Evolutionary conservation across 73 alveolate species (phyloP).

Genomic region (Symbiodinium natans): DNA sequence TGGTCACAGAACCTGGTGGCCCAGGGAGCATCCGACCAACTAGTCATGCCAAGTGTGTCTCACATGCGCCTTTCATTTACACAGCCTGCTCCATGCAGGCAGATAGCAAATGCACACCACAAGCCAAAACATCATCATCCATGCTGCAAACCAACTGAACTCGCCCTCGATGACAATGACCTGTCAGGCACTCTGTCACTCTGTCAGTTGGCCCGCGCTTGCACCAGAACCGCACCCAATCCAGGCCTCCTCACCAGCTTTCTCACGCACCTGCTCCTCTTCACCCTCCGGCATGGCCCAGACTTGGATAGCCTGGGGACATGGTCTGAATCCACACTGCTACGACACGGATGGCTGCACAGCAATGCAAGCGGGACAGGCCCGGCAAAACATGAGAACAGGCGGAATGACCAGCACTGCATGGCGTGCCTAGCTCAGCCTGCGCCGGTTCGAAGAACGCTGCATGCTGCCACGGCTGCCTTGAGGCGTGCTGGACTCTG

Average conservation of each 20-base stretch:
- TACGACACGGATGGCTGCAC: too few relatives aligned
- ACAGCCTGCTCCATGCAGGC: too few relatives aligned
- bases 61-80: too few relatives aligned
- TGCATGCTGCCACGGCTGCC: too few relatives aligned
- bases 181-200: neutral
- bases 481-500: too few relatives aligned
- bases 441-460: too few relatives aligned
- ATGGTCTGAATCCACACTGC: too few relatives aligned
- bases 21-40: neutral
- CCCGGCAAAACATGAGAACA: too few relatives aligned
- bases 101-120: constrained; percentile 50
- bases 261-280: neutral
- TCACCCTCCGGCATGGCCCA: neutral
- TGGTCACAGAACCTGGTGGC: constrained; percentile 63
- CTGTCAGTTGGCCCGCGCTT: neutral
- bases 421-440: too few relatives aligned
- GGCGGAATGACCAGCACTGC: too few relatives aligned
- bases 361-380: too few relatives aligned
- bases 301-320: neutral
- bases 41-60: too few relatives aligned
- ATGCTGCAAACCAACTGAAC: constrained; percentile 85
- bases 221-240: neutral
- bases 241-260: neutral
- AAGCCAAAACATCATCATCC: constrained; percentile 88
- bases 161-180: constrained; percentile 52